Percentiles rank a stretch among this genome's conserved stretches.
phyloP scores from a whole-genome alignment of 2,329 filamentous ascomycete genomes.

The Pezicula radicicola region DNA sequence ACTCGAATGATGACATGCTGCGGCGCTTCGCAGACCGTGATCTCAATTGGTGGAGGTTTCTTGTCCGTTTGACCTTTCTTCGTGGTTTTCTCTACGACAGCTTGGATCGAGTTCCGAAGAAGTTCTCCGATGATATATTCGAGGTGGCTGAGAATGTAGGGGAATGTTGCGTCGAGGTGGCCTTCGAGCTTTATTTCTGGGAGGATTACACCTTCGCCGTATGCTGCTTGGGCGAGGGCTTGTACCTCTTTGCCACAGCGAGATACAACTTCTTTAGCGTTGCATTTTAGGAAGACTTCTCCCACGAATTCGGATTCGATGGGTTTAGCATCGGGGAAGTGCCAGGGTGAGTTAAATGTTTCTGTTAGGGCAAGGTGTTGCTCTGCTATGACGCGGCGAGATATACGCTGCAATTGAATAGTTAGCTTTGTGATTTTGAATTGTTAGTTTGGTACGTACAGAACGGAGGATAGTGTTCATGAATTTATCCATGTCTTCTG shows the following conservation, averaged over 20 bases:
- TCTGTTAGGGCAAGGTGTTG: slow-evolving; percentile 94
- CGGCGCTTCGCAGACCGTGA: slow-evolving; percentile 88
- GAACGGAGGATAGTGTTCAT: slow-evolving; percentile 93
- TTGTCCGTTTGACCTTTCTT: slow-evolving; percentile 22
- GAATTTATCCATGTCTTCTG: slow-evolving; percentile 82
- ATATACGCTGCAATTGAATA: slow-evolving; percentile 66
- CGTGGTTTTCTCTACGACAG: slow-evolving; percentile 73
- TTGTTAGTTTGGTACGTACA: slow-evolving; percentile 45
- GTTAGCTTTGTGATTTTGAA: background rate
- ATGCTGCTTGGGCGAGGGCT: slow-evolving; percentile 70
- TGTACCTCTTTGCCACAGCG: slow-evolving; percentile 76
- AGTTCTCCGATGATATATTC: slow-evolving; percentile 98
- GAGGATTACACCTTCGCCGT: slow-evolving; percentile 67
- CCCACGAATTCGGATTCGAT: slow-evolving; percentile 80
- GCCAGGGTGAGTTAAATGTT: slow-evolving; percentile 87
- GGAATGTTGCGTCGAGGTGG: slow-evolving; percentile 86
- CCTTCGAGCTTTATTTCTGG: slow-evolving; percentile 82
- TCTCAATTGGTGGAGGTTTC: slow-evolving; percentile 78
- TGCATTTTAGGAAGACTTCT: slow-evolving; percentile 91
- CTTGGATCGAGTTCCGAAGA: slow-evolving; percentile 90
- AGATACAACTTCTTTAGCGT: slow-evolving; percentile 83
- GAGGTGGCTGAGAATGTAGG: slow-evolving; percentile 92
- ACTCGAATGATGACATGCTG: slow-evolving; percentile 96
- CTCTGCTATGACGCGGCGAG: slow-evolving; percentile 92
- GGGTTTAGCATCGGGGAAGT: slow-evolving; percentile 76